These are phyloP conservation scores for Vachellia collinsii DNA, from an alignment of 306 rosid genomes.

Conservation along the genomic window DNA sequence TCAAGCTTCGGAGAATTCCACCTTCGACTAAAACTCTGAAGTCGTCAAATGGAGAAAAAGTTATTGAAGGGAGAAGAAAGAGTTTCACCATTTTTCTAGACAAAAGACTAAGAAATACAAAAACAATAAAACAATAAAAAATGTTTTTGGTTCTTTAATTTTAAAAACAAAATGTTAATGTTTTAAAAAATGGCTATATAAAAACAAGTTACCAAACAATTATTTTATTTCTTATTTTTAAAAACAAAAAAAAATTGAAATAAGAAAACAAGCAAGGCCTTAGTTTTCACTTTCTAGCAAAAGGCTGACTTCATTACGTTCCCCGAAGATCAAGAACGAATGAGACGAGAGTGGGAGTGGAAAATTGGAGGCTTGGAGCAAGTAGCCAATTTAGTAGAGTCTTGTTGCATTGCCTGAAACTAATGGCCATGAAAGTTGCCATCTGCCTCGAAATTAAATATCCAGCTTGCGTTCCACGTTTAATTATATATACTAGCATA, in stretches of 20 bases:
- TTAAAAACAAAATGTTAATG: too few relatives aligned
- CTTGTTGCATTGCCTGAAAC: not conserved
- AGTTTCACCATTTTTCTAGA: not conserved
- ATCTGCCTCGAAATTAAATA: not conserved
- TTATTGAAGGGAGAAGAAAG: not conserved
- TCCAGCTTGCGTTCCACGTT: not conserved
- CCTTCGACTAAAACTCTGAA: not conserved
- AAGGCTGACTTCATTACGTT: not conserved
- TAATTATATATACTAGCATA: not conserved
- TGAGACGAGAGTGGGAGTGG: not conserved
- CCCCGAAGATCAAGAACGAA: not conserved
- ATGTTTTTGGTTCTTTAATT: too few relatives aligned
- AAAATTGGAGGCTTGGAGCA: not conserved
- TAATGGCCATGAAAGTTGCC: not conserved
- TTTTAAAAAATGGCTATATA: too few relatives aligned
- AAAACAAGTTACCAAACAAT: too few relatives aligned
- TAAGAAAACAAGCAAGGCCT: not conserved
- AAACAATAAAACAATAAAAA: too few relatives aligned
- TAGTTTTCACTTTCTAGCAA: not conserved
- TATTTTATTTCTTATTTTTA: too few relatives aligned
- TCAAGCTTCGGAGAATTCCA: conserved; percentile 19
- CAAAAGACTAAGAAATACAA: too few relatives aligned
- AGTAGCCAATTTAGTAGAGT: not conserved
- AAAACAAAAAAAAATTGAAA: too few relatives aligned
- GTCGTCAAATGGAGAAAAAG: too few relatives aligned